Evolutionary conservation across 345 rosid species (phyloP).

Genomic region (Citrus cavaleriei): DNA sequence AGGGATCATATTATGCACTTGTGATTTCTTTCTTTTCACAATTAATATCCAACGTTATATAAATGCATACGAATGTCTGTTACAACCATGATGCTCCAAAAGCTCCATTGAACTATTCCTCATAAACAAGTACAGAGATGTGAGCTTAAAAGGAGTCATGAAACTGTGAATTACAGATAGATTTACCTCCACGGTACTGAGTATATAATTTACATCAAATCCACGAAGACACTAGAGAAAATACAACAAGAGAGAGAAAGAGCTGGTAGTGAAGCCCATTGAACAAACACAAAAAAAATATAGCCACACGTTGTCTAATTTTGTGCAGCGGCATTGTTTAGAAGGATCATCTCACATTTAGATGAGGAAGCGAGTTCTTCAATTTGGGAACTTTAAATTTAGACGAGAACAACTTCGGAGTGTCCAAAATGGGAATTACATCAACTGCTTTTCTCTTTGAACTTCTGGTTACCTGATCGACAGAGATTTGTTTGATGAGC

Average conservation of each 20-base stretch:
- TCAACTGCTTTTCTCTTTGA: conserved; percentile 60
- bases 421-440: conserved; percentile 22
- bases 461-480: conserved; percentile 43
- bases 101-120: background rate
- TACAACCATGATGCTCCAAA: background rate
- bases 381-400: conserved; percentile 76
- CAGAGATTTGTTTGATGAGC: background rate
- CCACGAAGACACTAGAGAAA: background rate
- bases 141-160: background rate
- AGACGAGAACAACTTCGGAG: conserved; percentile 67
- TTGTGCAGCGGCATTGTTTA: background rate
- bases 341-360: background rate
- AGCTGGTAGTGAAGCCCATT: background rate
- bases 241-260: background rate
- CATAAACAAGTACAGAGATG: too few relatives aligned
- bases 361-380: conserved; percentile 40
- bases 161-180: background rate
- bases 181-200: background rate
- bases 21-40: background rate
- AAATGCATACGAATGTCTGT: background rate
- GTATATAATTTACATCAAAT: background rate
- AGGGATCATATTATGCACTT: background rate
- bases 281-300: background rate
- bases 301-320: background rate
- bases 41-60: background rate